Evolutionary conservation across 2,329 filamentous ascomycete species (phyloP), one percentile per base, ranked within the genome.

Genomic region (Fusarium citri): DNA sequence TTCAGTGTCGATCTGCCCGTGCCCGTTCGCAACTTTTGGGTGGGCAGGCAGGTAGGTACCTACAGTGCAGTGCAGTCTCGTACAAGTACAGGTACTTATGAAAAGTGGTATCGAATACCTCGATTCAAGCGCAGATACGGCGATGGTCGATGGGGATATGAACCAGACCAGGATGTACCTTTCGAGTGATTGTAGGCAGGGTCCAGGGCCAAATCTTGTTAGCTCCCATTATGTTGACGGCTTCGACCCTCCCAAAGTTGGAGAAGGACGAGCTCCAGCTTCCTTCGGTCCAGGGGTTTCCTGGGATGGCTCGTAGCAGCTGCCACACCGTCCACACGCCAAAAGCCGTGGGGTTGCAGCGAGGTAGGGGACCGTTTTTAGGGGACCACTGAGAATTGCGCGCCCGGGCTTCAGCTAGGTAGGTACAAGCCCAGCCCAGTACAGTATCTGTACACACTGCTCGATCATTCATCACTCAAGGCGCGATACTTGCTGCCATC

Each of bases 261-360:
- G 66, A 69, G 61, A 64, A 64, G 45, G 18, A 45, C 49, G 26
- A 60, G 42, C 53, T 63, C 26, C 49, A 64, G 42, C 59, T 64
- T 64, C 51, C 37, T 67, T 63, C 50, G 53, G 62, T 64, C 67
- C 67, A 70, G 68, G 68, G 68, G 66, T 55, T 69, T 64, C 57
- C 66, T 53, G 62, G 62, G 49, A 51, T 56, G 66, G 62, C 65
- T 56, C 46, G 43, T 69, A 69, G 57, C 61, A 56, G 63, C 58
- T 56, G 59, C 67, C 62, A 71, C 67, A 62, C 53, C 45, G 34
- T 49, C 63, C 62, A 41, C 64, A 37, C 53, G 55, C 66, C 67
- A 55, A 59, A 66, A 50, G 55, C 49, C 58, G 62, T 68, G 68
- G 67, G 67, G 67, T 68, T 69, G 57, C 67, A 69, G 49, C 40